Evolutionary conservation across 441 rosid genomes (phyloP), one percentile per base, ranked within the genome.

Genomic region (Raphanus hybrid): DNA sequence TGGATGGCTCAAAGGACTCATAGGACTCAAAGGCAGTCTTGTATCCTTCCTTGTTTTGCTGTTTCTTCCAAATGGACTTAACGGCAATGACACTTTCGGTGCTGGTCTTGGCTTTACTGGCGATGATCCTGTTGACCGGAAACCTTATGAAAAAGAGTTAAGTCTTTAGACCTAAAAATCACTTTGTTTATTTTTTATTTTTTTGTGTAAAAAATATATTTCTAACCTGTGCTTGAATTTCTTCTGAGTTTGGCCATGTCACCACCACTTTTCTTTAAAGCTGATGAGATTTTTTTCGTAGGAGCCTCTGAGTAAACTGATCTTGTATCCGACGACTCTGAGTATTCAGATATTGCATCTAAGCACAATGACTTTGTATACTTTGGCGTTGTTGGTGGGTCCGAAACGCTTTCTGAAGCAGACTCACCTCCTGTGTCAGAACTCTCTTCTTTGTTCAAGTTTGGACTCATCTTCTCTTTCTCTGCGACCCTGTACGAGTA

Each of bases 401-500:
- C 97, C 3, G 84, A 84, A 67, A 70, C 26, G 70, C 26, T 72
- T 45, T 90, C 94, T 0, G 81, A 73, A 45, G 86, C 82, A n/a
- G 87, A 75, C 34, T 83, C 87, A 14, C 84, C 86, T 45, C 84
- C 86, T 45, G 90, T 64, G 26, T 92, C 91, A 12, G 73, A 79
- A 0, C 55, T 81, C 67, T 85, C 85, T 15, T 85, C 84, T 70
- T 77, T 85, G 27, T 66, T 82, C 39, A 20, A 37, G 71, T 66
- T 73, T 8, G 82, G 69, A 48, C 64, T 74, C 52, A 79, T 77
- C 77, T 81, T 91, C 73, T 90, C 96, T 71, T 79, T 89, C 86
- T 91, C 96, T 5, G 79, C 82, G 16, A 86, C 79, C 72, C 77
- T 89, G 27, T 93, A 92, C 7, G 85, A 87, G 81, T 89, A 93